Conservation (phyloP, 2,329 filamentous ascomycete genomes). For the Colletotrichum acutatum region DNA sequence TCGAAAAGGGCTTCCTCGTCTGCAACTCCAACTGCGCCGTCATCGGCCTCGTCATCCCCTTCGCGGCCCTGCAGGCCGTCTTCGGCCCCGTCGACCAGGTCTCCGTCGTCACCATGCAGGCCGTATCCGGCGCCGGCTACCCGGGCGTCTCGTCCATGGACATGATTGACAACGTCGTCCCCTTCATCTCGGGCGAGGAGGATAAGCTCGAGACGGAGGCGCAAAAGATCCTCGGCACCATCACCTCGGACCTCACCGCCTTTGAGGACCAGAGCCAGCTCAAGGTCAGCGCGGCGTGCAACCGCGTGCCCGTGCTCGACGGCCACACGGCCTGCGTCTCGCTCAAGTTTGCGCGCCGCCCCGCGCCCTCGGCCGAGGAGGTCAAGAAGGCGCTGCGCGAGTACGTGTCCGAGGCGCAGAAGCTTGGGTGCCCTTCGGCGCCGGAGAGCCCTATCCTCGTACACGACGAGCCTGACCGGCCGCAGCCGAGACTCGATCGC, state of each 20-base stretch:
- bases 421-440: slow-evolving; percentile 87
- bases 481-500: slow-evolving; percentile 90
- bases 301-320: slow-evolving; percentile 93
- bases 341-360: slow-evolving; percentile 80
- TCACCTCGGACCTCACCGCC: slow-evolving; percentile 77
- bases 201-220: slow-evolving; percentile 97
- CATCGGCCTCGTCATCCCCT: slow-evolving; percentile 94
- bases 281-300: slow-evolving; percentile 87
- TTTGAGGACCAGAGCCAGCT: slow-evolving; percentile 81
- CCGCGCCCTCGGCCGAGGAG: slow-evolving; percentile 78
- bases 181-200: slow-evolving; percentile 92
- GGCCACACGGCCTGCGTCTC: slow-evolving; percentile 97
- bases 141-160: slow-evolving; percentile 94
- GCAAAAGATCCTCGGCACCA: slow-evolving; percentile 87
- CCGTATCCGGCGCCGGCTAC: slow-evolving; percentile 92
- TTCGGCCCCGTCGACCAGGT: slow-evolving; percentile 85
- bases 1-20: slow-evolving; percentile 90
- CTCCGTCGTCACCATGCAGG: slow-evolving; percentile 92
- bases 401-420: slow-evolving; percentile 85
- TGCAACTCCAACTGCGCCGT: slow-evolving; percentile 99
- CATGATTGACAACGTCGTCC: slow-evolving; percentile 94
- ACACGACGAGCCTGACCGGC: slow-evolving; percentile 89
- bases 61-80: slow-evolving; percentile 86
- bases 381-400: slow-evolving; percentile 83
- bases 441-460: slow-evolving; percentile 85